phyloP scores from a whole-genome alignment of 805 yeast genomes.

The Lipomyces lipofer region DNA sequence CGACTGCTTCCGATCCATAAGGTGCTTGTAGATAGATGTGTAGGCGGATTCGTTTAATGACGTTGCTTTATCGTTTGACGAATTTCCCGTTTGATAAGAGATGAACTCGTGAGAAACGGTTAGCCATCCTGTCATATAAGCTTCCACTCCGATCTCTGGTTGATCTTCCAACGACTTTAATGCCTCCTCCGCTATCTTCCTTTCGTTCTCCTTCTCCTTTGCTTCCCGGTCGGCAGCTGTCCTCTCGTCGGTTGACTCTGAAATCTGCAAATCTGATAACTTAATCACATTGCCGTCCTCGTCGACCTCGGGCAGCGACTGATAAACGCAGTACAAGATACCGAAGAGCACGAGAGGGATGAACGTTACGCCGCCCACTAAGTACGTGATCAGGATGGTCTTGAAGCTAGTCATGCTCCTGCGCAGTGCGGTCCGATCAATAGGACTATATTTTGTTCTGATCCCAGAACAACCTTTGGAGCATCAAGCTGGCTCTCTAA shows the following conservation, averaged over 20 bases:
- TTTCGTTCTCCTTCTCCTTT: constrained; percentile 36
- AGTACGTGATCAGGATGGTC: constrained; percentile 50
- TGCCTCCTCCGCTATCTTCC: constrained; percentile 54
- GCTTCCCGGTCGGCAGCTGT: neutral
- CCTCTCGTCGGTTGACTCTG: constrained; percentile 28
- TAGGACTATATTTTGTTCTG: too few species aligned
- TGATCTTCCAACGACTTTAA: constrained; percentile 56
- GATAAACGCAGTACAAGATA: constrained; percentile 45
- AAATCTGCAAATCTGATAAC: neutral
- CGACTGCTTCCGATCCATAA: constrained; percentile 35
- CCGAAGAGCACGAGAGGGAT: constrained; percentile 56
- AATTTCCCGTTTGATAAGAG: constrained; percentile 29
- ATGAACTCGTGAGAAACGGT: constrained; percentile 73
- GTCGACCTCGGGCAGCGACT: constrained; percentile 39
- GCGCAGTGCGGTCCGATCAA: too few species aligned
- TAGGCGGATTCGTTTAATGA: constrained; percentile 56
- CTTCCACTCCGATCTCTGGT: constrained; percentile 59
- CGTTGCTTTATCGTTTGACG: constrained; percentile 15
- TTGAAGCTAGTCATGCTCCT: constrained; percentile 23
- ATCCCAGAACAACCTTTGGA: too few species aligned
- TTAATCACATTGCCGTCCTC: constrained; percentile 18
- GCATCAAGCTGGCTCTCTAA: too few species aligned
- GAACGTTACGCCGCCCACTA: constrained; percentile 81
- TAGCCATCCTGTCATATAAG: constrained; percentile 71
- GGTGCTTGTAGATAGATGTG: constrained; percentile 59